Percentiles rank a stretch among this genome's conserved stretches.
Conservation (phyloP, 2,329 filamentous ascomycete species). For the Ramularia collo-cygni region DNA sequence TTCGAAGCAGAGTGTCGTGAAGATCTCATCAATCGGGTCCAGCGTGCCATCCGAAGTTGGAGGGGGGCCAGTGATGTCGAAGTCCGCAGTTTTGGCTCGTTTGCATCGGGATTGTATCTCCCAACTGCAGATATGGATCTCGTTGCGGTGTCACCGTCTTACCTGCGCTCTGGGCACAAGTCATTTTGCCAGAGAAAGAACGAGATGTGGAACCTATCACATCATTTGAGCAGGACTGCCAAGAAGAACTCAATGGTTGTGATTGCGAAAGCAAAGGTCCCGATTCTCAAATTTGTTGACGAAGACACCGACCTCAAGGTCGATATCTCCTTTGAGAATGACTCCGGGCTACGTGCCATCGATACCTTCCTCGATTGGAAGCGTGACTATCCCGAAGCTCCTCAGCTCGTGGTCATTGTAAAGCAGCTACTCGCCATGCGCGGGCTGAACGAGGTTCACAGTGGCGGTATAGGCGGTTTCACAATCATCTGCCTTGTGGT, state of each 20-base stretch:
- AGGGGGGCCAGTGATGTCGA: conserved; percentile 41
- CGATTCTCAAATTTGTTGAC: conserved; percentile 87
- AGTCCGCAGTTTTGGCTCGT: conserved; percentile 83
- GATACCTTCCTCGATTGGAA: conserved; percentile 78
- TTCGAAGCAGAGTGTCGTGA: conserved; percentile 72
- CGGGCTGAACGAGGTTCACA: conserved; percentile 83
- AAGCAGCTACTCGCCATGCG: conserved; percentile 92
- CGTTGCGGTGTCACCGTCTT: conserved; percentile 63
- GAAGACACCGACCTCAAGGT: conserved; percentile 70
- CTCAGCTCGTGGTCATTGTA: conserved; percentile 74
- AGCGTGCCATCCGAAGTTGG: conserved; percentile 47
- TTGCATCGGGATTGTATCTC: conserved; percentile 67
- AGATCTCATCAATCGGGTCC: conserved; percentile 64
- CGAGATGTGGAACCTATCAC: conserved; percentile 56
- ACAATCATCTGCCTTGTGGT: conserved; percentile 90
- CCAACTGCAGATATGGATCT: conserved; percentile 90
- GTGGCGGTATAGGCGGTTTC: conserved; percentile 87
- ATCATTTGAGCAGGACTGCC: conserved; percentile 54
- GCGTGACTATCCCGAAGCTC: conserved; percentile 72
- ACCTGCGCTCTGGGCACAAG: conserved; percentile 48
- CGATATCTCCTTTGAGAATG: conserved; percentile 92
- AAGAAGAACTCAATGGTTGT: conserved; percentile 55
- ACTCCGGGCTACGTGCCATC: conserved; percentile 72
- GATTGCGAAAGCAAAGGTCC: conserved; percentile 73
- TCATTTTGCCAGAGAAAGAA: conserved; percentile 45